These are phyloP conservation scores for Picea abies DNA, from an alignment of 83 land plant species.

Conservation along the genomic window DNA sequence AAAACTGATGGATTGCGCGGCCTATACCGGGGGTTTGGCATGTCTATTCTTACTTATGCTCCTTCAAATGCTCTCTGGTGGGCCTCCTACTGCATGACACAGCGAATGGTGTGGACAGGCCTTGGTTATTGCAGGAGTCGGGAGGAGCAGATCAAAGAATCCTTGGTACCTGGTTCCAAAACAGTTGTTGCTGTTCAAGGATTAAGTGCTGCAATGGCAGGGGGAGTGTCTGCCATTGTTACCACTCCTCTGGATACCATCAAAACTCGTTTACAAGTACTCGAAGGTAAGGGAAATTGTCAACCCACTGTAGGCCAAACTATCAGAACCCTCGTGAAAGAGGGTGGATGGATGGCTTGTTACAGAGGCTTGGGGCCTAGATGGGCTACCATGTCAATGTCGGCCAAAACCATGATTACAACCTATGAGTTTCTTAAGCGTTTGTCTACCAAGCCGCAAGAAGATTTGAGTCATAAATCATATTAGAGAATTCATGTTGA, in stretches of 20 bases:
- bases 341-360: constrained; percentile 59
- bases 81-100: constrained; percentile 84
- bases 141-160: constrained; percentile 18
- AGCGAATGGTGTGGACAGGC: constrained; percentile 74
- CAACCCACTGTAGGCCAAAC: constrained; percentile 50
- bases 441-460: constrained; percentile 60
- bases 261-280: constrained; percentile 88
- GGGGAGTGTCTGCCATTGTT: constrained; percentile 78
- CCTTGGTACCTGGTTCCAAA: constrained; percentile 40
- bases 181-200: constrained; percentile 75
- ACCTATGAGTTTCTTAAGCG: constrained; percentile 91
- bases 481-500: neutral
- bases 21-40: constrained; percentile 88
- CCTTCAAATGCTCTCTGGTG: constrained; percentile 98
- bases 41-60: constrained; percentile 89
- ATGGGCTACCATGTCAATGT: constrained; percentile 94
- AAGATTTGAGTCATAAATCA: neutral
- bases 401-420: constrained; percentile 92
- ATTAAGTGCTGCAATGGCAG: constrained; percentile 81
- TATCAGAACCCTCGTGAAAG: constrained; percentile 58
- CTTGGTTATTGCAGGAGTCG: constrained; percentile 41
- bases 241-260: constrained; percentile 94
- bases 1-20: constrained; percentile 69
- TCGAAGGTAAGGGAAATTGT: constrained; percentile 61
- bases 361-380: constrained; percentile 90